These are phyloP conservation scores for Blepharisma stoltei DNA, from an alignment of 73 alveolate species.

Conservation along the genomic window DNA sequence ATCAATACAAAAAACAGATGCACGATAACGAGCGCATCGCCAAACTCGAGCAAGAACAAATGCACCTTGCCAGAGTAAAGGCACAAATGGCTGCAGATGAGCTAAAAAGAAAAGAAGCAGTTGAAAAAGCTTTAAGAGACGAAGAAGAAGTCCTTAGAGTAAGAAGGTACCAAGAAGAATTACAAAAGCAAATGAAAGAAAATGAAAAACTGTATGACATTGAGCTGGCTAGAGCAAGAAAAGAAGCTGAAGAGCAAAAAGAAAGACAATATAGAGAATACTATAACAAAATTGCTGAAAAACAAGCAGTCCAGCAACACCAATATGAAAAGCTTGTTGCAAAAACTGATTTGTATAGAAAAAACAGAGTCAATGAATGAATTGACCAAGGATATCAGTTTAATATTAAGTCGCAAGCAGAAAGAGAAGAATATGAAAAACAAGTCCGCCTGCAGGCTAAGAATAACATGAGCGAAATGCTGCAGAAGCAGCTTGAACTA, in stretches of 20 bases:
- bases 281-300: not conserved
- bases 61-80: not conserved
- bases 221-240: not conserved
- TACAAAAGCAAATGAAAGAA: not conserved
- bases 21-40: not conserved
- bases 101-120: not conserved
- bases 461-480: not conserved
- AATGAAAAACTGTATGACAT: not conserved
- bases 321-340: not conserved
- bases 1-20: not conserved
- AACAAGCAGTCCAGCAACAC: not conserved
- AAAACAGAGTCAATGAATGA: not conserved
- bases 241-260: conserved; percentile 27
- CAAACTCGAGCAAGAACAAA: conserved; percentile 8
- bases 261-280: conserved; percentile 18
- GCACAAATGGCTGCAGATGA: not conserved
- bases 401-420: not conserved
- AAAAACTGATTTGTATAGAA: not conserved
- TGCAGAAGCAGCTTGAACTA: not conserved
- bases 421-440: not conserved
- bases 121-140: not conserved
- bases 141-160: not conserved
- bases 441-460: not conserved
- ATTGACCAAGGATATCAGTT: not conserved
- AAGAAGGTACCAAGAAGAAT: not conserved